phyloP scores from a whole-genome alignment of 2,329 filamentous ascomycete species.

The Dryadomyces quercivorus region DNA sequence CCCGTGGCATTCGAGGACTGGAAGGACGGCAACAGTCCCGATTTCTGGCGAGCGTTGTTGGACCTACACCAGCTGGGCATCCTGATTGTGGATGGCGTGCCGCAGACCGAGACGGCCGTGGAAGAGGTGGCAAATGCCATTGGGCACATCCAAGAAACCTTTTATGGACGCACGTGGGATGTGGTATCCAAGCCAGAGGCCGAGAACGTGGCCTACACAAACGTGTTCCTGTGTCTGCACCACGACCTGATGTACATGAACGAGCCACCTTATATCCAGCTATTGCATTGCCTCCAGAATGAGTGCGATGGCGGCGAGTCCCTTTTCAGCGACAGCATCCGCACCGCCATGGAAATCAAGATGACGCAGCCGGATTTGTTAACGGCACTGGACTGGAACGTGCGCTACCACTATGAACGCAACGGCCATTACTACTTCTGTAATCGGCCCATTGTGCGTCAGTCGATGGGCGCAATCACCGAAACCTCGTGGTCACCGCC shows the following conservation, averaged over 20 bases:
- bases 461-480: conserved; percentile 13
- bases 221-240: conserved; percentile 70
- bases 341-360: conserved; percentile 33
- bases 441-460: conserved; percentile 33
- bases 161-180: conserved; percentile 87
- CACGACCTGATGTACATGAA: conserved; percentile 86
- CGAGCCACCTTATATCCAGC: conserved; percentile 67
- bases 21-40: conserved; percentile 40
- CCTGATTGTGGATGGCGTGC: conserved; percentile 65
- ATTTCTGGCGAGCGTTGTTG: conserved; percentile 48
- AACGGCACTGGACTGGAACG: conserved; percentile 42
- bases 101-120: conserved; percentile 53
- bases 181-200: conserved; percentile 71
- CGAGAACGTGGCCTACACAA: conserved; percentile 88
- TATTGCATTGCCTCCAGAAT: conserved; percentile 82
- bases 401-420: conserved; percentile 57
- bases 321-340: conserved; percentile 68
- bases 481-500: conserved; percentile 60
- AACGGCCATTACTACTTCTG: conserved; percentile 50
- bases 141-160: conserved; percentile 70
- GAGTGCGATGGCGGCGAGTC: conserved; percentile 70
- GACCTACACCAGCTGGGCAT: conserved; percentile 58
- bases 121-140: conserved; percentile 58
- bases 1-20: conserved; percentile 57
- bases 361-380: conserved; percentile 26